Percentiles rank a stretch among this genome's conserved stretches.
These are phyloP conservation scores for Peniophora sp. DNA, from an alignment of 1,284 basidiomycete genomes.

Conservation along the genomic window DNA sequence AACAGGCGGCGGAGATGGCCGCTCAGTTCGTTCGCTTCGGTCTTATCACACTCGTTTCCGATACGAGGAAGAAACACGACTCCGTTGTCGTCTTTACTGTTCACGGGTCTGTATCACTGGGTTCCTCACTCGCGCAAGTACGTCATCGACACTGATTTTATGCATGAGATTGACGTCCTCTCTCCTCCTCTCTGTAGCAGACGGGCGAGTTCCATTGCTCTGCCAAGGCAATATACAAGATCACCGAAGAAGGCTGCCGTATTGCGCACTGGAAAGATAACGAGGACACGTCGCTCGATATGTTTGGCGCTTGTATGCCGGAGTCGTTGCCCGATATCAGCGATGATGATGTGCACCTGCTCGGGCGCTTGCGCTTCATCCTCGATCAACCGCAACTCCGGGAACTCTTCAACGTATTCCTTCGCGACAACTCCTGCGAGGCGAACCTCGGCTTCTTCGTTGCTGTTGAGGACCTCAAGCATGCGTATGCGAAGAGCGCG, in stretches of 20 bases:
- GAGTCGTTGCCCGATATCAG: too few relatives aligned
- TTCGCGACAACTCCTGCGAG: constrained; percentile 93
- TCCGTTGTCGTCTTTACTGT: constrained; percentile 86
- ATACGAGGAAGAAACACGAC: constrained; percentile 83
- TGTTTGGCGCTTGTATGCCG: constrained; percentile 23
- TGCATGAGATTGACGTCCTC: constrained; percentile 7
- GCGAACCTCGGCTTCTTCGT: constrained; percentile 97
- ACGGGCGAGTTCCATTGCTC: constrained; percentile 94
- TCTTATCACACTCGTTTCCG: constrained; percentile 80
- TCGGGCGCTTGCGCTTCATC: constrained; percentile 86
- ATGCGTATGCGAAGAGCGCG: constrained; percentile 91
- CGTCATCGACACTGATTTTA: constrained; percentile 21
- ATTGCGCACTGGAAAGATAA: constrained; percentile 76
- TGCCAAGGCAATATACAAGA: constrained; percentile 87
- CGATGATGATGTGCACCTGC: constrained; percentile 67
- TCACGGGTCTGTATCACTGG: constrained; percentile 67
- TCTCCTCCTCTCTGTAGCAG: constrained; percentile 38
- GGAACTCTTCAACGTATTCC: constrained; percentile 88
- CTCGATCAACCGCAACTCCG: constrained; percentile 90
- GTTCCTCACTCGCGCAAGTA: constrained; percentile 67
- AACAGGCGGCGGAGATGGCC: constrained; percentile 95
- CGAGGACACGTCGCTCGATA: constrained; percentile 31
- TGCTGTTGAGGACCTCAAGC: constrained; percentile 95
- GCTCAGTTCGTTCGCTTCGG: constrained; percentile 97
- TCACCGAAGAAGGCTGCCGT: constrained; percentile 86